A percentile compares a stretch with the other conserved stretches of the same genome.
These are phyloP conservation scores for Gnetum montanum DNA, from an alignment of 75 land plant species.

Conservation along the genomic window DNA sequence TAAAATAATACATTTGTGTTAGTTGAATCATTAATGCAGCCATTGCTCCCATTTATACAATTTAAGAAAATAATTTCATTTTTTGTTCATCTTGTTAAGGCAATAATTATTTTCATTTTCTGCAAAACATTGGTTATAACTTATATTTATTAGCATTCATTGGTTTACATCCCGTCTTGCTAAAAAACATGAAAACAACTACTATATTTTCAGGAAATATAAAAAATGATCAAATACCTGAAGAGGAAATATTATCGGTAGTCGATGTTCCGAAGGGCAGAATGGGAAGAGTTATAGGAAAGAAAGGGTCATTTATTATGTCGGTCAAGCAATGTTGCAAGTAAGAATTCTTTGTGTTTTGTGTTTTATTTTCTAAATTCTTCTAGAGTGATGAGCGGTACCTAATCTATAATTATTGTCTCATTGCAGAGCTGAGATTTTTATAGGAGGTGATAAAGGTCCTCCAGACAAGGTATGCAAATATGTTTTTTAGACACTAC, in stretches of 20 bases:
- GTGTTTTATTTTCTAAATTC: neutral
- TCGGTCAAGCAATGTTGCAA: constrained; percentile 78
- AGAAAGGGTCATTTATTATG: constrained; percentile 57
- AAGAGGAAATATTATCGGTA: constrained; percentile 69
- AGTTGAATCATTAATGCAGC: neutral
- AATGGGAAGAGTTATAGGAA: constrained; percentile 86
- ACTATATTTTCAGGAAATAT: constrained; percentile 23
- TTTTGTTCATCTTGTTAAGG: neutral
- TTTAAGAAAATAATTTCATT: neutral
- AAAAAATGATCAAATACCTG: constrained; percentile 27
- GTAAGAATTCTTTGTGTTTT: constrained; percentile 19
- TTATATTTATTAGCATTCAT: neutral
- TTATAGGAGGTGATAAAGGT: constrained; percentile 74
- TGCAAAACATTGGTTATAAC: neutral
- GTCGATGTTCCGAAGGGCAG: constrained; percentile 75
- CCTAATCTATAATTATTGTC: neutral
- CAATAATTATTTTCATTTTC: neutral
- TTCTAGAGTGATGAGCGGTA: neutral
- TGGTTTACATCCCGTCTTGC: neutral
- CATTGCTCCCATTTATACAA: neutral
- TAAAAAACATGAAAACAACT: neutral
- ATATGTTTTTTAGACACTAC: neutral
- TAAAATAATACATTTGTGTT: too few species aligned
- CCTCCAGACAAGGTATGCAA: constrained; percentile 77
- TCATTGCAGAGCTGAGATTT: constrained; percentile 69